phyloP scores from a whole-genome alignment of 2,329 filamentous ascomycete genomes.

The Colletotrichum noveboracense region DNA sequence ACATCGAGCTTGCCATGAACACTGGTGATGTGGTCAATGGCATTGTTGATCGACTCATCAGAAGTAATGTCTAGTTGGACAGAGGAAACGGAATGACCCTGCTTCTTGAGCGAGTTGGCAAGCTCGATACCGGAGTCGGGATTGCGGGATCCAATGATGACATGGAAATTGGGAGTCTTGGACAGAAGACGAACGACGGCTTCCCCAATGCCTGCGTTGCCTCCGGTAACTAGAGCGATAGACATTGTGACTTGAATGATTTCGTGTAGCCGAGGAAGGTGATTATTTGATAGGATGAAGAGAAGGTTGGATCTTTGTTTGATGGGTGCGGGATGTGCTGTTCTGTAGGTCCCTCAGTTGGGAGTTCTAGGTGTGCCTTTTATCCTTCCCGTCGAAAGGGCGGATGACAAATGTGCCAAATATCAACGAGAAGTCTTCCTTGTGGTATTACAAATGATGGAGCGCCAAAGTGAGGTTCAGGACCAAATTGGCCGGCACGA shows the following conservation, averaged over 20 bases:
- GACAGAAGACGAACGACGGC: slow-evolving; percentile 25
- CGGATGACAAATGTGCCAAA: background rate
- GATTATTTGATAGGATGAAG: background rate
- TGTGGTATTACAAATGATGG: background rate
- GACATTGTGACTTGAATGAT: background rate
- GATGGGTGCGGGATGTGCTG: background rate
- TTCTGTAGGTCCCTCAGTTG: background rate
- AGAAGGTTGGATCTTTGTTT: background rate
- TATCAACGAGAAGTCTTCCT: background rate
- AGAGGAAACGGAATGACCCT: slow-evolving; percentile 27
- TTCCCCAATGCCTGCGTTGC: slow-evolving; percentile 15
- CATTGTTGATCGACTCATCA: slow-evolving; percentile 29
- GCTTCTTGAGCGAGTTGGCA: slow-evolving; percentile 26
- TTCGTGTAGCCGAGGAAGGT: background rate
- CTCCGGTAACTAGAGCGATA: slow-evolving; percentile 13
- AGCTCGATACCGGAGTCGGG: slow-evolving; percentile 26
- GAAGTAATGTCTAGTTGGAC: slow-evolving; percentile 32
- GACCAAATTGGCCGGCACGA: background rate
- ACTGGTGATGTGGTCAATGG: slow-evolving; percentile 25
- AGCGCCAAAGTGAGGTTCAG: background rate
- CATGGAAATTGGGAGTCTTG: slow-evolving; percentile 31
- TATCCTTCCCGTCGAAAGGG: background rate
- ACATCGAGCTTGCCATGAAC: slow-evolving; percentile 35
- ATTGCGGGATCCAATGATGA: slow-evolving; percentile 38
- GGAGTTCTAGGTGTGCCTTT: background rate